Evolutionary conservation across 2,329 filamentous ascomycete genomes (phyloP), one percentile per base, ranked within the genome.

Genomic region (Fusarium illudens): DNA sequence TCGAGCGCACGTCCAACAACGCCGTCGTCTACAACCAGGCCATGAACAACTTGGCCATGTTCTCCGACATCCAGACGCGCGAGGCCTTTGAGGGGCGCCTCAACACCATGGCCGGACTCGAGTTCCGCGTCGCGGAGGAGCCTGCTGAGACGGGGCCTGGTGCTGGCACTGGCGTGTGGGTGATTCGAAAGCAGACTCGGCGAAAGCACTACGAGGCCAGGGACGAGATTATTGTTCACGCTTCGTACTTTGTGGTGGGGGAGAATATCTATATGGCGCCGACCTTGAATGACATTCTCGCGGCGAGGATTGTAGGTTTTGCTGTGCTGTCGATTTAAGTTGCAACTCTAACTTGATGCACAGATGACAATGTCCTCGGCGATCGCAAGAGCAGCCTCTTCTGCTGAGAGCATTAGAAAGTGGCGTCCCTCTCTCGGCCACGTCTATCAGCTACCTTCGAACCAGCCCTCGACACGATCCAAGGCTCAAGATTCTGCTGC

Each of bases 231-330:
- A 85, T 78, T 2, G 82, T 90, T 0, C 84, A 89, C 36, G 81
- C 84, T 5, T 84, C 84, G 3, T 91, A 90, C 73, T 91, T 89
- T 72, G 83, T 91, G 3, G 84, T 89, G 1, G 88, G 88, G 0
- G 87, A 89, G 68, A 88, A 90, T 55, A 86, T 91, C 4, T 91
- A 90, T 74, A 88, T 88, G 84, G 88, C 89, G 9, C 88, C 89
- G 2, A 85, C 84, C 2, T 71, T 90, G 22, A 84, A 83, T 3
- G 87, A 90, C 71, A 83, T 90, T 9, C 73, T 91, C 12, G 84
- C 83, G 48, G 85, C 85, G 51, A 80, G 87, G 70, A 84, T 90
- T 68, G 88, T 90, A 76, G 46, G 82, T 37, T 36, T 4, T 11
- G 19, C 39, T 29, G 4, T 4, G 20, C n/a, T 27, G 29, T 42